Conservation (phyloP, 2,329 filamentous ascomycete genomes). For the Phialophora macrospora region DNA sequence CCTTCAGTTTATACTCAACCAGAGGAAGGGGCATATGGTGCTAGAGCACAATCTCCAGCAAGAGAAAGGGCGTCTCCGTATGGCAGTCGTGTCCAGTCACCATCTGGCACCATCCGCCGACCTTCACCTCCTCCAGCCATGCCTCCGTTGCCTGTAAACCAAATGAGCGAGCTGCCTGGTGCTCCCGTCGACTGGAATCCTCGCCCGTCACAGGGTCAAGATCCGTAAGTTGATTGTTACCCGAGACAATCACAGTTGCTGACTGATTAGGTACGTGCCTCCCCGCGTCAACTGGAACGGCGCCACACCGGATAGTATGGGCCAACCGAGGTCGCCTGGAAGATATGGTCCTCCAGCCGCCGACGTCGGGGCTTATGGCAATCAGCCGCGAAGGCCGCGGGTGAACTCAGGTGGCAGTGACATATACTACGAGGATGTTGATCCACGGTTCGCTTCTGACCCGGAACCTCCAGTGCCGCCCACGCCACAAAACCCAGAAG, state of each 20-base stretch:
- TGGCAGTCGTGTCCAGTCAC: slow-evolving; percentile 36
- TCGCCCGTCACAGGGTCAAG: slow-evolving; percentile 32
- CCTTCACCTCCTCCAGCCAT: slow-evolving; percentile 61
- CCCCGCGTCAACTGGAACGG: slow-evolving; percentile 51
- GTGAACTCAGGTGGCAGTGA: slow-evolving; percentile 44
- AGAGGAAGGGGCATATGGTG: slow-evolving; percentile 62
- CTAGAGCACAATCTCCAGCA: slow-evolving; percentile 53
- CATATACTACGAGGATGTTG: slow-evolving; percentile 88
- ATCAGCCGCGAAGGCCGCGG: slow-evolving; percentile 38
- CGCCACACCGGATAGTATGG: slow-evolving; percentile 23
- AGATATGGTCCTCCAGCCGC: slow-evolving; percentile 40
- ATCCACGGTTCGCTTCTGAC: slow-evolving; percentile 76
- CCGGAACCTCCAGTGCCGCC: slow-evolving; percentile 38
- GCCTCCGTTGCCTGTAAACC: slow-evolving; percentile 60
- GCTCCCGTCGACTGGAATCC: slow-evolving; percentile 21
- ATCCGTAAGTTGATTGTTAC: slow-evolving; percentile 29
- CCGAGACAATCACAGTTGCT: slow-evolving; percentile 3
- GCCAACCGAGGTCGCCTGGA: slow-evolving; percentile 28
- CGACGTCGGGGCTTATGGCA: slow-evolving; percentile 53
- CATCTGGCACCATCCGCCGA: slow-evolving; percentile 57
- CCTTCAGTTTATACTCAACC: slow-evolving; percentile 34
- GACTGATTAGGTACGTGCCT: slow-evolving; percentile 48
- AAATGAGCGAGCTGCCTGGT: slow-evolving; percentile 25
- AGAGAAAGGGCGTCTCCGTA: slow-evolving; percentile 39
- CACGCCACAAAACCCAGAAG: slow-evolving; percentile 40